These are phyloP conservation scores for Starmerella potacharoeniae DNA, from an alignment of 805 yeast genomes.

Conservation along the genomic window DNA sequence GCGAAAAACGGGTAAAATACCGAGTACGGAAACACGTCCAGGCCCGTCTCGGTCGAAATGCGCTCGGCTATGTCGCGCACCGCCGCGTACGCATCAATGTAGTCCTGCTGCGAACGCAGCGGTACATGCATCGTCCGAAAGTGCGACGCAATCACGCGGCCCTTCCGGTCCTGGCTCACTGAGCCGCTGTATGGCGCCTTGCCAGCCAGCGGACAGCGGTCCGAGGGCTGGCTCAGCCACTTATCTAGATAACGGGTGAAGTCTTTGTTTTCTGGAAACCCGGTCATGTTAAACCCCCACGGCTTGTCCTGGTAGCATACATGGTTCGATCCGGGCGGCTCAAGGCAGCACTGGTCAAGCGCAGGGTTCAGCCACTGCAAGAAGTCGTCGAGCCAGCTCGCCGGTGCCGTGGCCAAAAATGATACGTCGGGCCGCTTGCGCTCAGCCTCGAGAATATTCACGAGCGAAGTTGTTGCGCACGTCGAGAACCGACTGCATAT, in stretches of 20 bases:
- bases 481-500: constrained; percentile 82
- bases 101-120: constrained; percentile 70
- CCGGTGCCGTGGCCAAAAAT: constrained; percentile 66
- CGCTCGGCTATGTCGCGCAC: constrained; percentile 57
- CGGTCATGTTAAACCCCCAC: constrained; percentile 56
- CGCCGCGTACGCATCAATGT: constrained; percentile 65
- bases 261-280: constrained; percentile 65
- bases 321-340: constrained; percentile 24
- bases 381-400: constrained; percentile 91
- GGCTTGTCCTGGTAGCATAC: constrained; percentile 46
- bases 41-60: constrained; percentile 30
- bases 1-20: constrained; percentile 89
- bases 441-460: constrained; percentile 78
- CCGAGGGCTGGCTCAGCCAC: constrained; percentile 74
- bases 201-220: constrained; percentile 91
- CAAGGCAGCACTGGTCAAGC: constrained; percentile 71
- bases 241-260: constrained; percentile 61
- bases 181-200: constrained; percentile 76
- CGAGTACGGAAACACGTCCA: constrained; percentile 75
- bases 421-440: constrained; percentile 52
- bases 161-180: constrained; percentile 27
- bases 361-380: constrained; percentile 78
- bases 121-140: constrained; percentile 76
- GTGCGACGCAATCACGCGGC: constrained; percentile 15
- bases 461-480: constrained; percentile 67